Evolutionary conservation across 257 asterid genomes (phyloP).

Genomic region (Solanum boliviense): DNA sequence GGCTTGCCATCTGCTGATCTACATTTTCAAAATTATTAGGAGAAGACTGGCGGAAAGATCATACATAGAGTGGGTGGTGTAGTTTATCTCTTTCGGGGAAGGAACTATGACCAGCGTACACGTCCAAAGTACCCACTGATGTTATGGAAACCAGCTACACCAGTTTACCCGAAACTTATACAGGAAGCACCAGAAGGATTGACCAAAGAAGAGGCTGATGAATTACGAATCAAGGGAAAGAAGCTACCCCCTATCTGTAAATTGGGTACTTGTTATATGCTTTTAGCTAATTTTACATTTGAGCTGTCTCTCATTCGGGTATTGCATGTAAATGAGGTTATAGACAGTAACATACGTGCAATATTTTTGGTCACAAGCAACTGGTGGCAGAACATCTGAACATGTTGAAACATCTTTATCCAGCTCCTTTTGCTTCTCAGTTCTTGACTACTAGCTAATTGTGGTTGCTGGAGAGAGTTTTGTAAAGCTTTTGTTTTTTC

Average conservation of each 20-base stretch:
- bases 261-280: conserved; percentile 41
- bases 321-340: neutral
- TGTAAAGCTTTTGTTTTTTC: neutral
- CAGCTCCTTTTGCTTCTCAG: neutral
- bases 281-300: neutral
- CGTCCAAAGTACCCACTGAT: conserved; percentile 80
- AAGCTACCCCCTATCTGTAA: conserved; percentile 65
- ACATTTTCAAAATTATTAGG: conserved; percentile 27
- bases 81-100: conserved; percentile 81
- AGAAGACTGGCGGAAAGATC: conserved; percentile 77
- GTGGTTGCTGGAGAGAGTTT: neutral
- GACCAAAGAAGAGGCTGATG: conserved; percentile 80
- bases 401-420: neutral
- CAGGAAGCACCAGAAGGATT: conserved; percentile 95
- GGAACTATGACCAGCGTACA: conserved; percentile 62
- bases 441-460: neutral
- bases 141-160: conserved; percentile 99
- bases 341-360: neutral
- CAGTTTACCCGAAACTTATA: conserved; percentile 94
- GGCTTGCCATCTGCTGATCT: neutral
- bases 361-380: neutral
- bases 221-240: conserved; percentile 60
- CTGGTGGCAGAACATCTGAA: neutral
- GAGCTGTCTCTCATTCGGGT: neutral
- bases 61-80: conserved; percentile 79